Evolutionary conservation across 108 stramenopile genomes (phyloP).

Genomic region (Nitzschia palea): DNA sequence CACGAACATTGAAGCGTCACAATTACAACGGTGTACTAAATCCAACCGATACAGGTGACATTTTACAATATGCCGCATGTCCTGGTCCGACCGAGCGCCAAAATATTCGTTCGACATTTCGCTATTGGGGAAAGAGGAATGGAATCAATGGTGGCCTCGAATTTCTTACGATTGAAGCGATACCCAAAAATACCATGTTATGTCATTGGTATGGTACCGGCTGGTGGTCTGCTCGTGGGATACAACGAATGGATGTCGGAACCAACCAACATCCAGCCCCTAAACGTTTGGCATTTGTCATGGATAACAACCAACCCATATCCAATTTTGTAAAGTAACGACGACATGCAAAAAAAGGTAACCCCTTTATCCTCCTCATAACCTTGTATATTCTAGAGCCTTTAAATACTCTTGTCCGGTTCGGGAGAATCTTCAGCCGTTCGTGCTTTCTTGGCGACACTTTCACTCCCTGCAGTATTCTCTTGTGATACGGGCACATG

Average conservation of each 20-base stretch:
- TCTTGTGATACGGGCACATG: conserved; percentile 14
- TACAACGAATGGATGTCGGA: conserved; percentile 58
- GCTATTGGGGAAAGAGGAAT: conserved; percentile 64
- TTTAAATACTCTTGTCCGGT: too few relatives aligned
- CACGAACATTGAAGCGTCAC: conserved; percentile 37
- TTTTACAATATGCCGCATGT: conserved; percentile 64
- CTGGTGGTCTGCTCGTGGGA: conserved; percentile 56
- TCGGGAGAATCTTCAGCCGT: neutral
- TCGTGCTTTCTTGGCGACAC: conserved; percentile 6
- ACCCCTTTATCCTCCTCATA: too few relatives aligned
- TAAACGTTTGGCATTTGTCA: conserved; percentile 7
- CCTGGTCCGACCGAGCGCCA: conserved; percentile 63
- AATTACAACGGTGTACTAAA: conserved; percentile 77
- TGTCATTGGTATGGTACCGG: conserved; percentile 70
- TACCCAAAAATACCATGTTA: conserved; percentile 62
- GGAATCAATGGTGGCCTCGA: conserved; percentile 58
- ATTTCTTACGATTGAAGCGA: conserved; percentile 49
- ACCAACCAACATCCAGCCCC: conserved; percentile 64
- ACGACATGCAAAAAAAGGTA: too few relatives aligned
- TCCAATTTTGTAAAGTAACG: too few relatives aligned
- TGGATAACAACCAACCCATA: neutral
- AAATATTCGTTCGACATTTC: conserved; percentile 65
- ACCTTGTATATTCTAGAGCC: too few relatives aligned
- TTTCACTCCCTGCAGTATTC: neutral
- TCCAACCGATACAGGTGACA: conserved; percentile 55